Percentiles rank a stretch among this genome's conserved stretches.
These are phyloP conservation scores for Backusella parvicylindrica DNA, from an alignment of 192 early-diverging fungal species.

Conservation along the genomic window DNA sequence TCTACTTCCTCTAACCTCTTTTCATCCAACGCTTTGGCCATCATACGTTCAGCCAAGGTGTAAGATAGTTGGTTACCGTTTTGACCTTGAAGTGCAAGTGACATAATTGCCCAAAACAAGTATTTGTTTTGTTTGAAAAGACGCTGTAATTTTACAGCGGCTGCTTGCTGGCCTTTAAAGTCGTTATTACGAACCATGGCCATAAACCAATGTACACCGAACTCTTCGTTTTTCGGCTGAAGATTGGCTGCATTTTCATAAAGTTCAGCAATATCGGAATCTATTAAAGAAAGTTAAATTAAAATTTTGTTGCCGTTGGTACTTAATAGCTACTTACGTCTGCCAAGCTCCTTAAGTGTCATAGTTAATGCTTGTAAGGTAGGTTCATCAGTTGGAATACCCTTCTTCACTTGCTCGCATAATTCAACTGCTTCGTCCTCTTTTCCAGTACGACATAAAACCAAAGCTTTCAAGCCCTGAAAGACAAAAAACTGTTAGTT, in stretches of 20 bases:
- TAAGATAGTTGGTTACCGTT: conserved; percentile 49
- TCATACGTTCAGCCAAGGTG: conserved; percentile 80
- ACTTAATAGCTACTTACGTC: conserved; percentile 40
- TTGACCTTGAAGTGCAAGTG: conserved; percentile 64
- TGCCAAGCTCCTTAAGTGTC: conserved; percentile 50
- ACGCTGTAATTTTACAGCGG: conserved; percentile 79
- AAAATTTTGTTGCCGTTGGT: background rate
- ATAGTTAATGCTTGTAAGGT: conserved; percentile 59
- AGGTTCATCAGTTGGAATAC: conserved; percentile 56
- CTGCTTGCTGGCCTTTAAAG: conserved; percentile 68
- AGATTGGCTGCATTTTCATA: conserved; percentile 64
- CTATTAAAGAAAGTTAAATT: conserved; percentile 26
- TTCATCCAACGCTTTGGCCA: conserved; percentile 70
- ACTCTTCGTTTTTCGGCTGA: conserved; percentile 66
- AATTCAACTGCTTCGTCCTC: conserved; percentile 59
- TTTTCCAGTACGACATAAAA: conserved; percentile 60
- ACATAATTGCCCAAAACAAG: conserved; percentile 85
- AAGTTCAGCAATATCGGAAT: conserved; percentile 64
- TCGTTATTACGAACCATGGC: conserved; percentile 65
- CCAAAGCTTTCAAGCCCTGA: conserved; percentile 74
- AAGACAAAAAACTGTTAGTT: background rate
- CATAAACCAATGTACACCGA: conserved; percentile 81
- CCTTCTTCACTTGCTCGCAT: conserved; percentile 59
- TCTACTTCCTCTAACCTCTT: conserved; percentile 65
- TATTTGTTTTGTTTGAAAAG: conserved; percentile 74